Conservation (phyloP, 1,284 basidiomycete species). For the Takashimella koratensis region DNA sequence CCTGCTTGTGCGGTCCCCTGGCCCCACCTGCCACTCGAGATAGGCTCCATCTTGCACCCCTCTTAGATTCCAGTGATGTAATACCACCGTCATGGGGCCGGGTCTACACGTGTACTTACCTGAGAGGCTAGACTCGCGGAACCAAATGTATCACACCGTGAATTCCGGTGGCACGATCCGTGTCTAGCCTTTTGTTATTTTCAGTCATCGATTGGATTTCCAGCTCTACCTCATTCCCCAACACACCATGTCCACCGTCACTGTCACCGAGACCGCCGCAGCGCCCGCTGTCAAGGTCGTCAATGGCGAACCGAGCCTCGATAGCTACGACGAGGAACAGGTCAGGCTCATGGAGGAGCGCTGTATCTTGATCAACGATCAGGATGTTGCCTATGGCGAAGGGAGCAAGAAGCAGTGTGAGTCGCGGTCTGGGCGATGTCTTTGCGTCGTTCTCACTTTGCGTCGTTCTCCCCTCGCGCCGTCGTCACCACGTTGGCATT, state of each 20-base stretch:
- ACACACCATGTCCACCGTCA: constrained; percentile 3
- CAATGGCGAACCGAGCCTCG: constrained; percentile 21
- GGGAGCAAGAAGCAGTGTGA: constrained; percentile 95
- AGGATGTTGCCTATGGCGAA: constrained; percentile 84
- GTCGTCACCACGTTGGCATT: too few species aligned
- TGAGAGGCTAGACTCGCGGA: too few species aligned
- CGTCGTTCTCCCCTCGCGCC: too few species aligned
- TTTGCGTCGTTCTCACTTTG: background rate
- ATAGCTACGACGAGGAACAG: constrained; percentile 51
- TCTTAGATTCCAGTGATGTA: too few species aligned
- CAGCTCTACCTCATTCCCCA: too few species aligned
- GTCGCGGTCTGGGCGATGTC: constrained; percentile 33
- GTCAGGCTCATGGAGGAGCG: constrained; percentile 92
- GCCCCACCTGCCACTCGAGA: too few species aligned
- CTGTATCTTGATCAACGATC: constrained; percentile 89
- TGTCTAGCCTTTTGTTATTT: too few species aligned
- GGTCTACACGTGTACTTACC: too few species aligned
- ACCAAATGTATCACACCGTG: background rate
- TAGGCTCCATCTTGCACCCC: too few species aligned
- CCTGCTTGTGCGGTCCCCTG: too few species aligned
- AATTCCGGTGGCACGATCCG: background rate
- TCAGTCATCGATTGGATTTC: too few species aligned
- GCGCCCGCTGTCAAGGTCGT: background rate
- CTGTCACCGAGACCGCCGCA: constrained; percentile 1
- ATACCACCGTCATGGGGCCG: too few species aligned